Evolutionary conservation across 129 eudicot genomes (phyloP), one percentile per base, ranked within the genome.

Genomic region (Flaveria linearis): DNA sequence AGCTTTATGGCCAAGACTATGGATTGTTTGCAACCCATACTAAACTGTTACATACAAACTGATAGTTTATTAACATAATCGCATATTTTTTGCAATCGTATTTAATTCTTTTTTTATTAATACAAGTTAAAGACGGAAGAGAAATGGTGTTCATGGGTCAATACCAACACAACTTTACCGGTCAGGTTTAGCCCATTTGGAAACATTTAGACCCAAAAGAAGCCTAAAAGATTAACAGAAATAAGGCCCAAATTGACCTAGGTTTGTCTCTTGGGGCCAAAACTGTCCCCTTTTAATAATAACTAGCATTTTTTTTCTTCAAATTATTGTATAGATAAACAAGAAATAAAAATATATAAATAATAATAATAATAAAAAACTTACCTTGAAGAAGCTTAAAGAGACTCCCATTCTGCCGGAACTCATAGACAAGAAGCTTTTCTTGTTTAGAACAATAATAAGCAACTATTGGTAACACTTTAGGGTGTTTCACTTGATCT

Each of bases 401-500:
- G 76, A 91, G 90, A 63, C 92, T 88, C 50, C 92, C 94, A 86
- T 88, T 83, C 39, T 76, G 71, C 72, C 86, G 97, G 43, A 78
- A 88, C 69, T 91, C 90, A 76, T 91, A 91, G 57, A 91, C 94
- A 25, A 91, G 71, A 52, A 91, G 88, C 82, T 88, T 88, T 77
- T 91, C 97, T 74, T 83, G 88, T 64, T 84, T 85, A 62, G 97
- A 91, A 68, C 88, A 91, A 58, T 91, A 91, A 80, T 86, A 88
- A 3, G 94, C 97, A 58, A 85, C 73, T 13, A 83, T 25, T 0
- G 88, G 88, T 68, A 88, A 73, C 73, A 88, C 88, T 36, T 87
- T 85, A 7, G 76, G 88, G 78, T 91, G 94, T 82, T 78, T 88
- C 28, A 77, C 87, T 74, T 76, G 71, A 51, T 87, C 91, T 39